These are phyloP conservation scores for Lippia alba DNA, from an alignment of 305 asterid genomes.

Conservation along the genomic window DNA sequence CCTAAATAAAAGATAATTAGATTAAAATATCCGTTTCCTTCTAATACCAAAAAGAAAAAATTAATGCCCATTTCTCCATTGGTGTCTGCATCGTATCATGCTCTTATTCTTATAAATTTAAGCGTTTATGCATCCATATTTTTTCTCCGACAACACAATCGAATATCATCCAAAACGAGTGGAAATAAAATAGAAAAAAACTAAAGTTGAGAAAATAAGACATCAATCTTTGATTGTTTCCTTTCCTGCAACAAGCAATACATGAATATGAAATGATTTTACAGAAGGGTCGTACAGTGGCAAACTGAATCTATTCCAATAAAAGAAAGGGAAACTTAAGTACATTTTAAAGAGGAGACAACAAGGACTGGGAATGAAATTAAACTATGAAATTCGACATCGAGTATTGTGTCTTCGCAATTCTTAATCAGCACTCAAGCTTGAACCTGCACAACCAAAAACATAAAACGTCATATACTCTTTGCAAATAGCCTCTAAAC, in stretches of 20 bases:
- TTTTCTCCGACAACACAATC: background rate
- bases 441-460: constrained; percentile 36
- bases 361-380: constrained; percentile 6
- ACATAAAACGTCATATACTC: background rate
- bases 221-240: constrained; percentile 32
- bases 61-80: too few species aligned
- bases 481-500: background rate
- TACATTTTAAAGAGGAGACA: constrained; percentile 5
- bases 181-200: too few species aligned
- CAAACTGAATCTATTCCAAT: constrained; percentile 32
- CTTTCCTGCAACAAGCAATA: constrained; percentile 19
- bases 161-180: too few species aligned
- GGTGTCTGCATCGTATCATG: background rate
- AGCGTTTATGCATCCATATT: background rate
- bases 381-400: constrained; percentile 31
- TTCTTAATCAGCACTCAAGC: constrained; percentile 32
- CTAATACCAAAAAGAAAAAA: too few species aligned
- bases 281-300: constrained; percentile 29
- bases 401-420: constrained; percentile 39
- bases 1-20: too few species aligned
- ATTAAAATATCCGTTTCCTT: too few species aligned
- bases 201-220: constrained; percentile 24
- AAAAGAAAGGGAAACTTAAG: background rate
- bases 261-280: constrained; percentile 25
- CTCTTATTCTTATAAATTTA: background rate